Conservation (phyloP, 148 eudicot species). For the Cornus controversa region DNA sequence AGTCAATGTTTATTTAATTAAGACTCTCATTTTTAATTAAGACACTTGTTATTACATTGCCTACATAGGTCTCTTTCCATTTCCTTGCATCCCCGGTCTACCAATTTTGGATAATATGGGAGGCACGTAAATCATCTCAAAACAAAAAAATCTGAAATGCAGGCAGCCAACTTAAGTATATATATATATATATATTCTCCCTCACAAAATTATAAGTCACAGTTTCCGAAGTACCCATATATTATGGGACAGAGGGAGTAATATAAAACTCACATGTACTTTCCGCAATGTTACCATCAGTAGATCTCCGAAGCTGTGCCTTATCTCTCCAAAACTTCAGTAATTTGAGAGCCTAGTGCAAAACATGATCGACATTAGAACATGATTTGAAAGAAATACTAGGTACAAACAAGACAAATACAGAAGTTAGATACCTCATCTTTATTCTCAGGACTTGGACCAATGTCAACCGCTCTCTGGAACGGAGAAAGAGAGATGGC, state of each 20-base stretch:
- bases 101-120: constrained; percentile 9
- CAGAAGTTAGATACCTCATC: constrained; percentile 54
- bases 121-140: constrained; percentile 8
- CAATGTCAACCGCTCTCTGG: constrained; percentile 60
- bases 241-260: too few relatives aligned
- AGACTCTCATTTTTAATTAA: too few relatives aligned
- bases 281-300: constrained; percentile 85
- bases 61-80: background rate
- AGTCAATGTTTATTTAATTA: too few relatives aligned
- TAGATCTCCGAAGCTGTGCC: constrained; percentile 69
- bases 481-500: too few relatives aligned
- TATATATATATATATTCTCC: background rate
- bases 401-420: constrained; percentile 10
- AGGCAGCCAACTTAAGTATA: constrained; percentile 1
- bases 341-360: constrained; percentile 53
- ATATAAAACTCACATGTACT: constrained; percentile 67
- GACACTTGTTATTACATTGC: too few relatives aligned
- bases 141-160: background rate
- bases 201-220: too few relatives aligned
- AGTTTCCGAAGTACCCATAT: too few relatives aligned
- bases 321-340: constrained; percentile 90
- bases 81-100: constrained; percentile 71
- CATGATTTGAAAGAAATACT: constrained; percentile 4
- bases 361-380: constrained; percentile 14
- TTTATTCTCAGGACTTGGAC: constrained; percentile 77